Conservation (phyloP, 768 basidiomycete species). For the Auricularia cornea region DNA sequence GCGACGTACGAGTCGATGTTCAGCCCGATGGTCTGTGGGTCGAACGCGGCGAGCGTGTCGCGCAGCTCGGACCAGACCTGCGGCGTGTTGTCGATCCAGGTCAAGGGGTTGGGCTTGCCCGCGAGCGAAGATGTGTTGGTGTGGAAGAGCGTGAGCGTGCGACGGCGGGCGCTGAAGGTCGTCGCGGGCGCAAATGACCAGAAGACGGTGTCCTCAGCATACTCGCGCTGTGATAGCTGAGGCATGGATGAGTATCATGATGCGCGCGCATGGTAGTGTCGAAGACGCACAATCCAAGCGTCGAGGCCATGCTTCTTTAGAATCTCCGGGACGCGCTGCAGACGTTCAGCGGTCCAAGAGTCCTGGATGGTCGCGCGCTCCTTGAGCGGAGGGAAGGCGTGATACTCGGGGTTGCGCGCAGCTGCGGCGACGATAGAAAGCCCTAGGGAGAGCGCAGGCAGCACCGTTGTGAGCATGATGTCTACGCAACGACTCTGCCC, state of each 20-base stretch:
- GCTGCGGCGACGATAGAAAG: not conserved
- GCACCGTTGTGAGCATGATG: not conserved
- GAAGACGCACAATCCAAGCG: constrained; percentile 33
- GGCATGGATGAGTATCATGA: not conserved
- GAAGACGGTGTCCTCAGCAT: constrained; percentile 48
- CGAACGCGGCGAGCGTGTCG: constrained; percentile 25
- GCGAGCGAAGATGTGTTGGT: constrained; percentile 30
- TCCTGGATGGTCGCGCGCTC: constrained; percentile 24
- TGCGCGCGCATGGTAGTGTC: too few species aligned
- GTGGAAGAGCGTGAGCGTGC: constrained; percentile 44
- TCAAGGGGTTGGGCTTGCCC: constrained; percentile 33
- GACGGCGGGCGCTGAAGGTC: constrained; percentile 38
- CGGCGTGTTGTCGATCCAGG: constrained; percentile 44
- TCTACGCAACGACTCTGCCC: not conserved
- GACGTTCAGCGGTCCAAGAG: constrained; percentile 32
- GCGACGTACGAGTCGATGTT: constrained; percentile 40
- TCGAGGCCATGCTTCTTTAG: constrained; percentile 35
- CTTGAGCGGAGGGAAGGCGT: not conserved
- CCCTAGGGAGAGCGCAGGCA: not conserved
- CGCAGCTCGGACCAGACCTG: constrained; percentile 39
- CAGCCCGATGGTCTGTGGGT: constrained; percentile 36
- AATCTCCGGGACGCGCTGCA: constrained; percentile 33
- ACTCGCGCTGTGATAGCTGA: constrained; percentile 34
- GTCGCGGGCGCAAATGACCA: constrained; percentile 43
- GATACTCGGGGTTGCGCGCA: not conserved